Evolutionary conservation across 305 asterid genomes (phyloP).

Genomic region (Fraxinus greggii): DNA sequence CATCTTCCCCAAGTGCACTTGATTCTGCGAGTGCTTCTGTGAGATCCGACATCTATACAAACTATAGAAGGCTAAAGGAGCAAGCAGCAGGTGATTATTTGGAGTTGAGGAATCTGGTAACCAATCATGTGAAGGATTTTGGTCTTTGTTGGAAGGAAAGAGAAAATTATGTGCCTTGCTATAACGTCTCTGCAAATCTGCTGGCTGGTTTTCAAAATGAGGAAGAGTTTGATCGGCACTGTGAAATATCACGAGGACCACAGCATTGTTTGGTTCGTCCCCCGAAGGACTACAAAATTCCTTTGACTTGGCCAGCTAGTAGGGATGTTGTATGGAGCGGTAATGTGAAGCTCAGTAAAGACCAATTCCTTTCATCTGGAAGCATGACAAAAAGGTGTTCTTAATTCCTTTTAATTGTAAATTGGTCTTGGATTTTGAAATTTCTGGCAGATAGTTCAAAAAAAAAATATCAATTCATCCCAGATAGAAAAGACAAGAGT

Average conservation of each 20-base stretch:
- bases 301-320: slow-evolving; percentile 92
- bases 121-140: slow-evolving; percentile 52
- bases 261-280: slow-evolving; percentile 83
- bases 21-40: slow-evolving; percentile 51
- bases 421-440: background rate
- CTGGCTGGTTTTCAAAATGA: slow-evolving; percentile 78
- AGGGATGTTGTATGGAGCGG: slow-evolving; percentile 94
- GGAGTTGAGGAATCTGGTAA: slow-evolving; percentile 62
- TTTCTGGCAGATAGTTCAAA: background rate
- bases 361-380: slow-evolving; percentile 97
- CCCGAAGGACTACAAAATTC: slow-evolving; percentile 89
- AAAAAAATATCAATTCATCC: background rate
- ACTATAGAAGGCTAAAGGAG: slow-evolving; percentile 72
- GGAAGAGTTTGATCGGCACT: slow-evolving; percentile 89
- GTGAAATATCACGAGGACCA: slow-evolving; percentile 62
- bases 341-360: slow-evolving; percentile 91
- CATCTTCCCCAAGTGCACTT: slow-evolving; percentile 55
- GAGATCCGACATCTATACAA: slow-evolving; percentile 50
- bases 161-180: slow-evolving; percentile 90
- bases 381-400: slow-evolving; percentile 92
- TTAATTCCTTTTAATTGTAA: background rate
- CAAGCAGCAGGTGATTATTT: slow-evolving; percentile 69
- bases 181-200: slow-evolving; percentile 77
- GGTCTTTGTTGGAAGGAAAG: slow-evolving; percentile 85
- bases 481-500: background rate